phyloP scores from a whole-genome alignment of 2,329 filamentous ascomycete genomes.

The Dryadomyces quercus-mongolicae region DNA sequence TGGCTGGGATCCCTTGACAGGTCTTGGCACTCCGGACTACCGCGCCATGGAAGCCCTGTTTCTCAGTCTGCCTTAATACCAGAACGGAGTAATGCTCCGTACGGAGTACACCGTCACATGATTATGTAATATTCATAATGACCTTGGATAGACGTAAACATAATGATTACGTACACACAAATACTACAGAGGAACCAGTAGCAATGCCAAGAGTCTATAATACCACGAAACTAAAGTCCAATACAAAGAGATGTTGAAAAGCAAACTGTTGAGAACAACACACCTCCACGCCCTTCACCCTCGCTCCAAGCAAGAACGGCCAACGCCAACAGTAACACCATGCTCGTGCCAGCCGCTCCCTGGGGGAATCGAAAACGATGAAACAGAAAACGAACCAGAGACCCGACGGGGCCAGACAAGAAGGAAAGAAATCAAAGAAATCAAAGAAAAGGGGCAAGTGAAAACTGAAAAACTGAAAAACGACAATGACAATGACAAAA shows the following conservation, averaged over 20 bases:
- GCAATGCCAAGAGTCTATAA: too few relatives aligned
- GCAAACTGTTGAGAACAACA: neutral
- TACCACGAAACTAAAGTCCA: too few relatives aligned
- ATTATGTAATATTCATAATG: neutral
- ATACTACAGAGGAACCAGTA: too few relatives aligned
- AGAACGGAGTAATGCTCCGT: neutral
- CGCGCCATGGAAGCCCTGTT: constrained; percentile 19
- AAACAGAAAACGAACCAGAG: neutral
- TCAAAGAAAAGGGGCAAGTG: neutral
- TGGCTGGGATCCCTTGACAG: constrained; percentile 17
- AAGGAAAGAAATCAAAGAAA: too few relatives aligned
- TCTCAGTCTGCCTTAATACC: constrained; percentile 13
- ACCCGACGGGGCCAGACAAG: too few relatives aligned
- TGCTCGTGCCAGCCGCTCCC: constrained; percentile 1
- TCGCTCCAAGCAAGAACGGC: neutral
- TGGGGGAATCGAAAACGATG: neutral
- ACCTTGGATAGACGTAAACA: too few relatives aligned
- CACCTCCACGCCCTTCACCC: neutral
- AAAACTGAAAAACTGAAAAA: neutral
- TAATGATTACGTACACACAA: too few relatives aligned
- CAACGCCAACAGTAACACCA: neutral
- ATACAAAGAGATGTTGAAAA: too few relatives aligned
- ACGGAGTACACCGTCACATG: too few relatives aligned
- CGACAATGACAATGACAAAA: neutral
- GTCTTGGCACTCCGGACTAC: constrained; percentile 17